Evolutionary conservation across 1,139 yeast genomes (phyloP), one percentile per base, ranked within the genome.

Genomic region (Pichia inconspicua): DNA sequence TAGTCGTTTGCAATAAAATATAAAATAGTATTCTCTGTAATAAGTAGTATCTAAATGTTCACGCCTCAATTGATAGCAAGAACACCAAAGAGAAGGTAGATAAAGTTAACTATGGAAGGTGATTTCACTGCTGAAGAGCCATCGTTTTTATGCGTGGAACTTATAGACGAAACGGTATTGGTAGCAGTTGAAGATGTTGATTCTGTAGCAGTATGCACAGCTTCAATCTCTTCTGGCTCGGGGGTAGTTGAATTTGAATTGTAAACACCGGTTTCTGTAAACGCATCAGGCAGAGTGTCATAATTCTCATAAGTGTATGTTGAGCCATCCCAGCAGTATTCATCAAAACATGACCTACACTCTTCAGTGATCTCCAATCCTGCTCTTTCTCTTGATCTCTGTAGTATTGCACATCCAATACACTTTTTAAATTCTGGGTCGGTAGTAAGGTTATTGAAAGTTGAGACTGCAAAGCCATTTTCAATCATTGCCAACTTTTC

Each of bases 321-420:
- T 3, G 56, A 34, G 25, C 67, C 67, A 48, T 84, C 78, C 96
- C 96, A 89, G 66, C 97, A 89, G 67, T 88, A 88, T 39, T 72
- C 72, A 36, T 70, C 64, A 64, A 88, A 84, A 66, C 97, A 90
- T 47, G 69, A 54, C 53, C 76, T 66, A 72, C 97, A 90, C 62
- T 84, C 89, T 2, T 75, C 80, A 8, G 89, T 75, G 53, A 81
- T 82, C 19, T 75, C 71, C 31, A 73, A 65, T 34, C 84, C 82
- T 44, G 74, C 68, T 59, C 95, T 76, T 68, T 88, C 95, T 62
- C 84, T 83, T 48, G 84, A 80, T 64, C 96, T 80, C 66, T 88
- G 83, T 50, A 89, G 73, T 47, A 89, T 78, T 9, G 97, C 97
- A 72, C 97, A 89, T 1, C 90, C 87, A 46, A 89, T 77, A 72